Evolutionary conservation across 257 asterid genomes (phyloP), one percentile per base, ranked within the genome.

Genomic region (Nicotiana tabacum): DNA sequence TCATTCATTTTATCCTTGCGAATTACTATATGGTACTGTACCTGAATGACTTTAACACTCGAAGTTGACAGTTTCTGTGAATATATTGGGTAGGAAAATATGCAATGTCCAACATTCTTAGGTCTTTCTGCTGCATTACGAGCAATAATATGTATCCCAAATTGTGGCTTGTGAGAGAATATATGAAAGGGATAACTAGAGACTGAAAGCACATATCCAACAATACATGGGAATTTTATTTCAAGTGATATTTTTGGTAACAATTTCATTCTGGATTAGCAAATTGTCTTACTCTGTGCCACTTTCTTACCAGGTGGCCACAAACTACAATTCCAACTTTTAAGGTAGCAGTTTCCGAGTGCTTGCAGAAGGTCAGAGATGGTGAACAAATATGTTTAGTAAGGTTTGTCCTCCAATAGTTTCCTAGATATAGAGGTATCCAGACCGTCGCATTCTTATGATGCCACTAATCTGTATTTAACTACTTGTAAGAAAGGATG

Each of bases 361-460:
- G 98, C 55, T 77, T 93, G 83, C 89, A 93, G 77, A 89, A 86
- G 85, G 81, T 93, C 82, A 84, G 96, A 88, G 83, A 60, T 11
- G 97, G 97, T 51, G 99, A 96, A 90, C 96, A 94, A 57, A 90
- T 94, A 87, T 91, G 97, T 58, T 60, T 92, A 90, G 92, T 93
- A 86, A 96, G 99, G 99, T 96, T 85, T 33, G 90, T 64, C 61
- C 72, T 46, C 69, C 70, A 21, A 48, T 27, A 5, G 1, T 11
- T 46, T 43, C 48, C 48, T 43, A 43, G 2, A 43, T 43, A 43
- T 43, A 43, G 48, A 43, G 48, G 48, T 21, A 0, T 21, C 13
- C 60, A 33, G 35, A 33, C 35, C 0, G 1, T 70, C 0, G 11
- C 58, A 5, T 78, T 32, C 74, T 66, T 24, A 29, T n/a, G 21